Evolutionary conservation across 768 basidiomycete genomes (phyloP).

Genomic region (Leucocoprinus sp.): DNA sequence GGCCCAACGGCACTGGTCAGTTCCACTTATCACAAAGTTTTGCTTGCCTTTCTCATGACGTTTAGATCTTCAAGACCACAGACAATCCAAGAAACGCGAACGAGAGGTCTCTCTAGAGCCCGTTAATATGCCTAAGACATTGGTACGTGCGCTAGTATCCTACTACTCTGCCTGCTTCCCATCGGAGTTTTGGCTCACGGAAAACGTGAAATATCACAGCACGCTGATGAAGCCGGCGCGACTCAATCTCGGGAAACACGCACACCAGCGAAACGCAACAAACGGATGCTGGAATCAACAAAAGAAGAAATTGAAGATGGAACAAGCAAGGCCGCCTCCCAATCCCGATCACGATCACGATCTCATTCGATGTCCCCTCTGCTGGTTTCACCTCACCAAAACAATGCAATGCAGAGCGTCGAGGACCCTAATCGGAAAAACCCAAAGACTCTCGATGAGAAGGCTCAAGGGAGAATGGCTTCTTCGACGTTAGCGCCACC

Average conservation of each 20-base stretch:
- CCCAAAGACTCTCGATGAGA: conserved; percentile 28
- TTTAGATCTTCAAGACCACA: conserved; percentile 29
- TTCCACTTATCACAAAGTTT: conserved; percentile 8
- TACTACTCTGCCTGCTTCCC: background rate
- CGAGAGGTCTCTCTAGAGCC: conserved; percentile 75
- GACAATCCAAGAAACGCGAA: conserved; percentile 62
- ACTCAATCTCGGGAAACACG: conserved; percentile 42
- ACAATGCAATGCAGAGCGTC: conserved; percentile 64
- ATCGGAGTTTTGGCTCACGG: conserved; percentile 10
- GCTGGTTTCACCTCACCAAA: conserved; percentile 60
- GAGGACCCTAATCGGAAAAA: conserved; percentile 72
- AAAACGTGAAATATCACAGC: conserved; percentile 23
- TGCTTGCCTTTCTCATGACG: conserved; percentile 11
- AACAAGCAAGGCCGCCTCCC: conserved; percentile 23
- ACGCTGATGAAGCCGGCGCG: conserved; percentile 27
- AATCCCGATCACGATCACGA: conserved; percentile 36
- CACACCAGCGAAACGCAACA: conserved; percentile 72
- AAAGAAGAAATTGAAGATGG: conserved; percentile 52
- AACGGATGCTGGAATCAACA: conserved; percentile 51
- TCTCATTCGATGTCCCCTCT: conserved; percentile 34
- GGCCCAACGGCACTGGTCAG: conserved; percentile 10
- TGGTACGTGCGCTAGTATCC: conserved; percentile 22
- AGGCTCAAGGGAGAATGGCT: conserved; percentile 6
- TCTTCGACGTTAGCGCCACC: conserved; percentile 9
- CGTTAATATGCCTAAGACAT: conserved; percentile 36